Conservation (phyloP, 2,329 filamentous ascomycete species). For the Nigrospora sphaerica region DNA sequence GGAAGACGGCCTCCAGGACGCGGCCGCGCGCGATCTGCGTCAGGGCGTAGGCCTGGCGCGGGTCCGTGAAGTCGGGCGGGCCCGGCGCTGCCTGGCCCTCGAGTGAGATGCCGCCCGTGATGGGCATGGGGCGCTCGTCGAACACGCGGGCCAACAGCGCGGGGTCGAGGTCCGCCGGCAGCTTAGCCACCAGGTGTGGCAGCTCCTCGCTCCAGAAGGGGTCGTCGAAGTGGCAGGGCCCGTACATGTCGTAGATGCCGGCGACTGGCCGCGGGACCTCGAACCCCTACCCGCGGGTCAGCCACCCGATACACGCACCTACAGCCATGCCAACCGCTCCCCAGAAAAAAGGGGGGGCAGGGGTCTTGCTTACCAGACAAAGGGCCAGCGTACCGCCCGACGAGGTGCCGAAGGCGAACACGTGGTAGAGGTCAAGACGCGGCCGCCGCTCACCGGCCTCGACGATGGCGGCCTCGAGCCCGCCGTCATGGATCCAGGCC, state of each 20-base stretch:
- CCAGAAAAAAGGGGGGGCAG: neutral
- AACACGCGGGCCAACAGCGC: slow-evolving; percentile 28
- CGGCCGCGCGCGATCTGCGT: slow-evolving; percentile 32
- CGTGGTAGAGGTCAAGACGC: slow-evolving; percentile 16
- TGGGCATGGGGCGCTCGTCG: slow-evolving; percentile 26
- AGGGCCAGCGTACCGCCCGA: slow-evolving; percentile 27
- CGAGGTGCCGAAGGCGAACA: slow-evolving; percentile 28
- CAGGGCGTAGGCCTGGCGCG: slow-evolving; percentile 30
- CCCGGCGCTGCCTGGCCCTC: slow-evolving; percentile 27
- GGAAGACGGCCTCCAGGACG: slow-evolving; percentile 25
- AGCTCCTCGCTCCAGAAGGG: slow-evolving; percentile 27
- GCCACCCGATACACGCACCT: no score
- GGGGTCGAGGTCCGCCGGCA: slow-evolving; percentile 14
- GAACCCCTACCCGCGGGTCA: slow-evolving; percentile 21
- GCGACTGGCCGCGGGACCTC: slow-evolving; percentile 23
- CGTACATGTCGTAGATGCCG: slow-evolving; percentile 34
- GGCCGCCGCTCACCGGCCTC: slow-evolving; percentile 3
- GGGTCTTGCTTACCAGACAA: slow-evolving; percentile 20
- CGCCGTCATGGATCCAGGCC: slow-evolving; percentile 24
- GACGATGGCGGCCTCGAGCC: slow-evolving; percentile 14
- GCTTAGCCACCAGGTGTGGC: slow-evolving; percentile 18
- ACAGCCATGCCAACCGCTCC: no score
- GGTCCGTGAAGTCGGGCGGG: slow-evolving; percentile 25
- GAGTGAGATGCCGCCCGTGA: slow-evolving; percentile 28
- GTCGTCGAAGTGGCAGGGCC: slow-evolving; percentile 29